Conservation (phyloP, 164 flowering plant genomes). For the Vitis labrusca region DNA sequence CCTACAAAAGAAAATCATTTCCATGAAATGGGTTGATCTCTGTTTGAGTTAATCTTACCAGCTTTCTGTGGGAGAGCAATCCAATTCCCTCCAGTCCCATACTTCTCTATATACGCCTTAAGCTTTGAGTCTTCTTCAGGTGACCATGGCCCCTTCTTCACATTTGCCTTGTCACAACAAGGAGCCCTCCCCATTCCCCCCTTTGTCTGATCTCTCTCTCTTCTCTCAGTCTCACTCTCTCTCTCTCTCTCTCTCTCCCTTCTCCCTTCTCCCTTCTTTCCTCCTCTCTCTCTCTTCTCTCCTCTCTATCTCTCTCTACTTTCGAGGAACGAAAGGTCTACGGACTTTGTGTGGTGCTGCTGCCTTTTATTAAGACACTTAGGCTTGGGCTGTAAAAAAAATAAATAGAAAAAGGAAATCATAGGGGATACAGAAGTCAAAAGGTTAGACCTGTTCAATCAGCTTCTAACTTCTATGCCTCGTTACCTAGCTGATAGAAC, state of each 20-base stretch:
- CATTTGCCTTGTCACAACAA: conserved; percentile 60
- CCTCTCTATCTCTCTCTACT: conserved; percentile 1
- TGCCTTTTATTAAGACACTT: conserved; percentile 11
- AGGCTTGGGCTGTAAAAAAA: background rate
- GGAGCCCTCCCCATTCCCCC: conserved; percentile 61
- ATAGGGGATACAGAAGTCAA: conserved; percentile 12
- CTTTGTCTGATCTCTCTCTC: conserved; percentile 16
- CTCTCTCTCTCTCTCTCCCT: conserved; percentile 24
- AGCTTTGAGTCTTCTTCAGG: conserved; percentile 62
- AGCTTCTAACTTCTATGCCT: conserved; percentile 4
- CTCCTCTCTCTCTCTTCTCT: background rate
- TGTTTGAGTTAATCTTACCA: conserved; percentile 26
- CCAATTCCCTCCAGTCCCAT: conserved; percentile 62
- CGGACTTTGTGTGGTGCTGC: background rate
- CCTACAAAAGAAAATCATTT: background rate
- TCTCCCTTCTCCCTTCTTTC: background rate
- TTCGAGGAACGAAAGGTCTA: background rate
- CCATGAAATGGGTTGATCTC: background rate
- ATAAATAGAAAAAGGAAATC: background rate
- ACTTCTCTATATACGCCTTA: conserved; percentile 46
- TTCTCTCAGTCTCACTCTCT: conserved; percentile 8
- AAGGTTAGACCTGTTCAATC: conserved; percentile 12
- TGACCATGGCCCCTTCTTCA: conserved; percentile 63
- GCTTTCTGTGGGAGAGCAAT: conserved; percentile 61
- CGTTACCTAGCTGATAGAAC: conserved; percentile 6